phyloP scores from a whole-genome alignment of 257 asterid species.

The Knoxia roxburghii region DNA sequence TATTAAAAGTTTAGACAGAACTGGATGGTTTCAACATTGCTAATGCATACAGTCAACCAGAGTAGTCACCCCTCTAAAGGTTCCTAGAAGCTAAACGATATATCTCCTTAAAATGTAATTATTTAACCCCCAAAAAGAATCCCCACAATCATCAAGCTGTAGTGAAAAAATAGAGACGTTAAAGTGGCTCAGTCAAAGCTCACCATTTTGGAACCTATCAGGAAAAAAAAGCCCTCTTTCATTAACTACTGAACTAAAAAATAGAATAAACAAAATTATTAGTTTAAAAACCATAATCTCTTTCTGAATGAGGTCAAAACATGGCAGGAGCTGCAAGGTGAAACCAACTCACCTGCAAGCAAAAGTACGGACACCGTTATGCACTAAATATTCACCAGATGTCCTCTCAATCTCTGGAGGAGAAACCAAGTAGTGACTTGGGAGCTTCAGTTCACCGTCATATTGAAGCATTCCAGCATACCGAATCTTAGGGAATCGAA shows the following conservation, averaged over 20 bases:
- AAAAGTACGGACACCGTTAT: slow-evolving; percentile 77
- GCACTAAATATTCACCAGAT: slow-evolving; percentile 87
- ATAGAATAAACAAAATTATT: no score
- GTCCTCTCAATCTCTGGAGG: slow-evolving; percentile 97
- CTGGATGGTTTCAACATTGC: neutral
- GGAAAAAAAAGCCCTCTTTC: neutral
- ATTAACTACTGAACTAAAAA: no score
- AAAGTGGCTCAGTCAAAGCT: neutral
- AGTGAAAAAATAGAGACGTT: neutral
- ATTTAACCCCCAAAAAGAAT: no score
- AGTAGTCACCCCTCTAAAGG: neutral
- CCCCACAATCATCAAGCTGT: neutral
- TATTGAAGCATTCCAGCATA: slow-evolving; percentile 98
- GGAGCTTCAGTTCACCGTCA: slow-evolving; percentile 96
- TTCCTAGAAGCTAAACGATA: neutral
- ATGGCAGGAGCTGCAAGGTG: neutral
- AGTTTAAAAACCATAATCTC: no score
- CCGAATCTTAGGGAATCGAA: slow-evolving; percentile 70
- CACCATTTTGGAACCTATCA: neutral
- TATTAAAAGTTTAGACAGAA: neutral
- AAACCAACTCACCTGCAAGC: slow-evolving; percentile 72
- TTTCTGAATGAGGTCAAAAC: neutral
- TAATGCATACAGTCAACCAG: neutral
- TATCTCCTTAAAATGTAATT: neutral
- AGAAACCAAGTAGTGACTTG: slow-evolving; percentile 77